Evolutionary conservation across 495 filamentous ascomycete species (phyloP).

Genomic region (Lasiosphaeriaceae sp.): DNA sequence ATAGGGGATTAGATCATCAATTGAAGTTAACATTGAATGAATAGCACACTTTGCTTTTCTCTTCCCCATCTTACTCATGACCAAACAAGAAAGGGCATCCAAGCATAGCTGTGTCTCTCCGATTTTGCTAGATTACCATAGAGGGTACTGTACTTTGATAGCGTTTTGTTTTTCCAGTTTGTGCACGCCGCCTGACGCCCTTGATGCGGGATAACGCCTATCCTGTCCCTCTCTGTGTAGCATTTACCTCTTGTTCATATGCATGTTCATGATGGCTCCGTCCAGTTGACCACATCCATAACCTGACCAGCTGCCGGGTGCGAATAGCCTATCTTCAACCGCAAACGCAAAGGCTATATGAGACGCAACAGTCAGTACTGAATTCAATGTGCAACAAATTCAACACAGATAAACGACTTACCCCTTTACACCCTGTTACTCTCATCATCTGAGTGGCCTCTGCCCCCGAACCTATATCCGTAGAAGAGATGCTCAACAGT

Average conservation of each 20-base stretch:
- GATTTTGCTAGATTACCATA: no score
- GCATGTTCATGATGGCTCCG: slow-evolving; percentile 60
- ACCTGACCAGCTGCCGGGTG: slow-evolving; percentile 65
- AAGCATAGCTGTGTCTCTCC: not conserved
- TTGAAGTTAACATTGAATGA: no score
- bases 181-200: no score
- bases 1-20: no score
- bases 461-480: slow-evolving; percentile 68
- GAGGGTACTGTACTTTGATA: no score
- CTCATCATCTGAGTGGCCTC: slow-evolving; percentile 90
- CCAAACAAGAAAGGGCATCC: no score
- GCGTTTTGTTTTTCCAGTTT: no score
- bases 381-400: not conserved
- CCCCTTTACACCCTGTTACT: slow-evolving; percentile 75
- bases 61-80: no score
- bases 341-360: slow-evolving; percentile 60
- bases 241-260: not conserved
- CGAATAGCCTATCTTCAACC: slow-evolving; percentile 78
- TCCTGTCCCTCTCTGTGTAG: not conserved
- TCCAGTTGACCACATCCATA: slow-evolving; percentile 94
- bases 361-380: slow-evolving; percentile 14
- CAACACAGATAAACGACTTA: slow-evolving; percentile 49
- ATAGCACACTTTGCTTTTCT: no score
- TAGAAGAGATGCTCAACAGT: slow-evolving; percentile 76
- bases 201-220: not conserved